phyloP scores from a whole-genome alignment of 2,329 filamentous ascomycete species.

The Hypoxylon sp. region DNA sequence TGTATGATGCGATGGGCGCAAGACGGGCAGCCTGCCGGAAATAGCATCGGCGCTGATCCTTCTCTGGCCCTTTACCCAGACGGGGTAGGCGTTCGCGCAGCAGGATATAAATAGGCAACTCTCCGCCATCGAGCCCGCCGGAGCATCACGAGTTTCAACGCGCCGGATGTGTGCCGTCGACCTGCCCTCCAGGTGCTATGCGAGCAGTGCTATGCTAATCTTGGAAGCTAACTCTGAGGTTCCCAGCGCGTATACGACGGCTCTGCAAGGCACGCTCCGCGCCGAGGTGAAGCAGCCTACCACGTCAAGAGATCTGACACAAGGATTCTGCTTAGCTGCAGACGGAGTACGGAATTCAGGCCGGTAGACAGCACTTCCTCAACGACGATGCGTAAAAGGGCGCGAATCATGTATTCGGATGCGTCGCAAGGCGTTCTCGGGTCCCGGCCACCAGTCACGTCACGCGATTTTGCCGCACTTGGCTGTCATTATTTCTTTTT shows the following conservation, averaged over 20 bases:
- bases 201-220: too few species aligned
- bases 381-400: conserved; percentile 19
- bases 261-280: conserved; percentile 12
- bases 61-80: conserved; percentile 21
- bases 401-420: conserved; percentile 19
- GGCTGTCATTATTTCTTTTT: conserved; percentile 18
- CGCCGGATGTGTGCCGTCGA: conserved; percentile 22
- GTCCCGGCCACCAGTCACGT: conserved; percentile 26
- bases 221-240: neutral
- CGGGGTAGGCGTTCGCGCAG: conserved; percentile 27
- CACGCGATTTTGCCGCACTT: conserved; percentile 26
- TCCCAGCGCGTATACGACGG: conserved; percentile 14
- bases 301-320: conserved; percentile 36
- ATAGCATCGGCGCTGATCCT: conserved; percentile 34
- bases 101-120: conserved; percentile 36
- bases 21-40: conserved; percentile 22
- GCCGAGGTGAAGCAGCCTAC: conserved; percentile 33
- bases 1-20: conserved; percentile 17
- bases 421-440: conserved; percentile 24
- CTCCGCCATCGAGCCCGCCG: conserved; percentile 20
- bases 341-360: conserved; percentile 1
- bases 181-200: conserved; percentile 28
- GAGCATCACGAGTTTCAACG: conserved; percentile 33
- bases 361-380: neutral
- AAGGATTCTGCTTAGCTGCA: conserved; percentile 34